A percentile compares a stretch with the other conserved stretches of the same genome.
phyloP scores from a whole-genome alignment of 129 eudicot species.

The Tagetes patula region DNA sequence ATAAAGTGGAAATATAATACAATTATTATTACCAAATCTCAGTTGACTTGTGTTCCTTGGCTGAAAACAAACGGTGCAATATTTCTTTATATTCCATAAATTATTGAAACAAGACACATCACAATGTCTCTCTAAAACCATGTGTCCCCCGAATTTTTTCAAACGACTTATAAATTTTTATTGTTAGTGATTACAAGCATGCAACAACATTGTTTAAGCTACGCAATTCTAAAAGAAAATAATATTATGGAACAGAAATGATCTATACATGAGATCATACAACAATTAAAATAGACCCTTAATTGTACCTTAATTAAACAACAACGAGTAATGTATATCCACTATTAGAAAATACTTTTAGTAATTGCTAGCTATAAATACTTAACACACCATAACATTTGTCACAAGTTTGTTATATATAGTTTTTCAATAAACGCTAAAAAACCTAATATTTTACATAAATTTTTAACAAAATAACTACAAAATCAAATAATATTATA shows the following conservation, averaged over 20 bases:
- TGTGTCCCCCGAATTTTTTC: conserved; percentile 10
- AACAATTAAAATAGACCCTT: not conserved
- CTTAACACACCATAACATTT: no score
- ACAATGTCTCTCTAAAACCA: not conserved
- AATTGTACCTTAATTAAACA: no score
- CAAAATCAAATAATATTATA: no score
- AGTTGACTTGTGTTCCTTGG: conserved; percentile 27
- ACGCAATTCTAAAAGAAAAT: not conserved
- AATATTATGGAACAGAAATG: not conserved
- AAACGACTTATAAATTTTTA: not conserved
- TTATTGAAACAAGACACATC: not conserved
- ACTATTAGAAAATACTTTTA: no score
- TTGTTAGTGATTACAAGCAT: not conserved
- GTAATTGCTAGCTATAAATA: no score
- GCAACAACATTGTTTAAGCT: not conserved
- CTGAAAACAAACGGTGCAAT: conserved; percentile 2
- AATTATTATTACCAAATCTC: conserved; percentile 14
- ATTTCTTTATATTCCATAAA: not conserved
- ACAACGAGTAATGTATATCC: no score
- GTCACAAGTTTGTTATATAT: no score
- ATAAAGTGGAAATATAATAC: conserved; percentile 18
- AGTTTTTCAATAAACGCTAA: no score
- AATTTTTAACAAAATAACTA: no score
- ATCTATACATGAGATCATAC: not conserved
- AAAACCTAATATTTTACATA: no score